These are phyloP conservation scores for Fusarium sp. DNA, from an alignment of 2,329 filamentous ascomycete species.

Conservation along the genomic window DNA sequence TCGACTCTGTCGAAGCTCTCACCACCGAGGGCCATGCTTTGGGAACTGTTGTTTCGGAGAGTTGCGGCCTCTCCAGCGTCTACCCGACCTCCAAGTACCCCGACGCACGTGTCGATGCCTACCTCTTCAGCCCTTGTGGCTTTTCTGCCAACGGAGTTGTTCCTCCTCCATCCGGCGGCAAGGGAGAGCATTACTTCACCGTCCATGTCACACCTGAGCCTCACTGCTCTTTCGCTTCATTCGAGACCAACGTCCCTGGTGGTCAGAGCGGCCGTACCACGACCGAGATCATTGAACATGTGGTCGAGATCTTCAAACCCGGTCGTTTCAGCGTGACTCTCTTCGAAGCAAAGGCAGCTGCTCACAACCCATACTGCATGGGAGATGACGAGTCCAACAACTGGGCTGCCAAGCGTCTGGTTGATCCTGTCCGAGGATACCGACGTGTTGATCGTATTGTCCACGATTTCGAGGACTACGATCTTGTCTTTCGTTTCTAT, in stretches of 20 bases:
- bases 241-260: constrained; percentile 97
- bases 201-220: constrained; percentile 98
- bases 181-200: constrained; percentile 90
- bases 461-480: constrained; percentile 97
- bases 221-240: constrained; percentile 96
- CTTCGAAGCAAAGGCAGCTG: constrained; percentile 85
- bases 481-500: constrained; percentile 96
- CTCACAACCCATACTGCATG: constrained; percentile 58
- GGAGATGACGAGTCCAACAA: constrained; percentile 57
- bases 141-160: constrained; percentile 98
- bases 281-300: constrained; percentile 90
- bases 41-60: constrained; percentile 91
- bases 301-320: constrained; percentile 95
- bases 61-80: constrained; percentile 88
- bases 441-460: constrained; percentile 93
- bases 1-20: constrained; percentile 76
- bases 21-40: constrained; percentile 95
- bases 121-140: constrained; percentile 95
- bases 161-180: constrained; percentile 74
- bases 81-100: constrained; percentile 91
- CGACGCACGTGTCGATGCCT: constrained; percentile 93
- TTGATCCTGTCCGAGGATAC: constrained; percentile 89
- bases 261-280: constrained; percentile 90
- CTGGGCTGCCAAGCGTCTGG: constrained; percentile 63
- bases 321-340: constrained; percentile 98